A percentile compares a stretch with the other conserved stretches of the same genome.
Evolutionary conservation across 2,329 filamentous ascomycete genomes (phyloP).

Genomic region (Penicillium expansum): DNA sequence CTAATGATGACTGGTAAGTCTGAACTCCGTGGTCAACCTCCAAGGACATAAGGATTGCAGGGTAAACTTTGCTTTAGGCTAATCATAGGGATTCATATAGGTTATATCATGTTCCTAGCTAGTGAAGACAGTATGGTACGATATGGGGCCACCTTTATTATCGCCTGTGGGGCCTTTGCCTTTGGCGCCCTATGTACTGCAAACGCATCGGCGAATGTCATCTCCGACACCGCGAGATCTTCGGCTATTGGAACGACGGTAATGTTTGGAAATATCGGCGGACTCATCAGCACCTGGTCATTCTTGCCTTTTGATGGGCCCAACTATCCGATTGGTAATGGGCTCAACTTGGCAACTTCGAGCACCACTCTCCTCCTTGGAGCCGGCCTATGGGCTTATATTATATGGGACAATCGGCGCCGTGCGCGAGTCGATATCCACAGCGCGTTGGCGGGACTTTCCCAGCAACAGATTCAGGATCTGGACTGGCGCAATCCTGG

Average conservation of each 20-base stretch:
- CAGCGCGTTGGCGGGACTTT: slow-evolving; percentile 54
- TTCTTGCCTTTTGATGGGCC: slow-evolving; percentile 64
- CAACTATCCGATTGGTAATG: slow-evolving; percentile 68
- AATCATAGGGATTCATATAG: neutral
- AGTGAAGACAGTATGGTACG: slow-evolving; percentile 52
- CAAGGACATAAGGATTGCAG: neutral
- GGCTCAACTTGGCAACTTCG: slow-evolving; percentile 64
- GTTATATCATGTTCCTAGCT: slow-evolving; percentile 69
- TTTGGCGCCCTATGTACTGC: slow-evolving; percentile 66
- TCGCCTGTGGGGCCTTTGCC: slow-evolving; percentile 62
- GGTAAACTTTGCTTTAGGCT: neutral
- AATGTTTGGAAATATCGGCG: slow-evolving; percentile 72
- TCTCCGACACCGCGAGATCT: slow-evolving; percentile 67
- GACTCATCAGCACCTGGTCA: slow-evolving; percentile 63
- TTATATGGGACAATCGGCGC: slow-evolving; percentile 60
- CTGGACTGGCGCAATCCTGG: slow-evolving; percentile 66
- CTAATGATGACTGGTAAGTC: slow-evolving; percentile 58
- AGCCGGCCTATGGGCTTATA: slow-evolving; percentile 56
- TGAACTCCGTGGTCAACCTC: neutral
- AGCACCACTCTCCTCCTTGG: slow-evolving; percentile 55
- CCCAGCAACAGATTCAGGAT: slow-evolving; percentile 54
- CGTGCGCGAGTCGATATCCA: slow-evolving; percentile 56
- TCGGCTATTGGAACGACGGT: slow-evolving; percentile 66
- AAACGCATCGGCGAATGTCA: slow-evolving; percentile 66
- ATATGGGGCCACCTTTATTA: slow-evolving; percentile 69